These are phyloP conservation scores for Boletellus ananas DNA, from an alignment of 768 basidiomycete genomes.

Conservation along the genomic window DNA sequence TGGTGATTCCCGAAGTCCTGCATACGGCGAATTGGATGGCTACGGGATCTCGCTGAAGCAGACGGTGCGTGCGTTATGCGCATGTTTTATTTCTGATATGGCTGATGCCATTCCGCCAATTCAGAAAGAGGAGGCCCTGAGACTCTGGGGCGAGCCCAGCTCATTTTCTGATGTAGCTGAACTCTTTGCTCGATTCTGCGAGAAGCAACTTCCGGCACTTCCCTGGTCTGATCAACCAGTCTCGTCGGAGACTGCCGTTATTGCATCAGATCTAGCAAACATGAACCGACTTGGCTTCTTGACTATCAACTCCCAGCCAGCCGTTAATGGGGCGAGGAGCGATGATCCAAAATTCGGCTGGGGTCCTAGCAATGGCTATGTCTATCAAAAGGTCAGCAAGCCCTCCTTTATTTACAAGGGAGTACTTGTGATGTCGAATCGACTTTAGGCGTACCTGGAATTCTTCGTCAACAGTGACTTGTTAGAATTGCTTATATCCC, in stretches of 20 bases:
- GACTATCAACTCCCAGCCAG: constrained; percentile 96
- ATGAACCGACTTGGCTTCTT: constrained; percentile 92
- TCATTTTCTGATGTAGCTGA: constrained; percentile 57
- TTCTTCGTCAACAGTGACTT: constrained; percentile 85
- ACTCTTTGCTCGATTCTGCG: constrained; percentile 85
- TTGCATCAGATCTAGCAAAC: constrained; percentile 71
- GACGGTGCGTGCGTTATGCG: constrained; percentile 46
- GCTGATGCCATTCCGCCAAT: constrained; percentile 7
- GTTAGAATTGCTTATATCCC: constrained; percentile 65
- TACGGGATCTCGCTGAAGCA: constrained; percentile 93
- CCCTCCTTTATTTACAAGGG: background rate
- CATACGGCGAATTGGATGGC: constrained; percentile 96
- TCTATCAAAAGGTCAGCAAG: constrained; percentile 82
- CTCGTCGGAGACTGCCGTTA: constrained; percentile 77
- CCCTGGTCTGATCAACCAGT: constrained; percentile 96
- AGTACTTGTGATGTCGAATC: background rate
- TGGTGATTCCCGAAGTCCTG: constrained; percentile 95
- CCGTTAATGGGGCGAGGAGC: constrained; percentile 84
- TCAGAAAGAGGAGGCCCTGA: constrained; percentile 86
- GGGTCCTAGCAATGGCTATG: constrained; percentile 91
- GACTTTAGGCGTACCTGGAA: constrained; percentile 82
- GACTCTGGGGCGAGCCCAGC: constrained; percentile 84
- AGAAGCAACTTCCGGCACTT: constrained; percentile 64
- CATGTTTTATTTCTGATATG: background rate
- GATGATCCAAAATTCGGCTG: constrained; percentile 86